Evolutionary conservation across 495 filamentous ascomycete species (phyloP), one percentile per base, ranked within the genome.

Genomic region (Opeltia flavorubescens): DNA sequence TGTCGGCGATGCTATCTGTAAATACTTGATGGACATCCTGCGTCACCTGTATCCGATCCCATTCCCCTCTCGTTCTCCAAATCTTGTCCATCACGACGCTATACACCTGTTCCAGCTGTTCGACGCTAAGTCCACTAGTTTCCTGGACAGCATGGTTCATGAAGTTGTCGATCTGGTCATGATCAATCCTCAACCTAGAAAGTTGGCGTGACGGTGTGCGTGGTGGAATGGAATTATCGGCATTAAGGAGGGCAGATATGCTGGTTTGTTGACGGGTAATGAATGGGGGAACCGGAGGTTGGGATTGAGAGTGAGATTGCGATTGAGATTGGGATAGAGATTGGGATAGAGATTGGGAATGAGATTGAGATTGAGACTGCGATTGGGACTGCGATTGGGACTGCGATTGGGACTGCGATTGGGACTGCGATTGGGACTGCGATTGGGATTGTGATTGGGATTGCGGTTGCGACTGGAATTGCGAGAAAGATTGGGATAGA

Each of bases 101-200:
- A 58, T 86, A 85, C 59, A 94, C 77, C 60, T 95, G 89, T 66
- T 96, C 89, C 25, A 98, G 70, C 60, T 98, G 93, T 64, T 96
- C 91, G 31, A 98, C 80, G 1, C 77, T 83, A 64, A 78, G 88
- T 0, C 88, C 88, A 34, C 80, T 81, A 6, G 83, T 84, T 26
- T 72, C 70, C 13, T 73, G 60, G 0, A 77, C 74, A 18, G 94
- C 62, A 24, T 71, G 59, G 0, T 67, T 54, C 43, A 83, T 70
- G 28, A 94, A 69, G 12, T 66, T 55, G 8, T 70, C 58, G 31
- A 84, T 58, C 30, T 69, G 64, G 0, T 55, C 48, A 7, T 73
- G 68, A 55, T 88, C 76, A 34, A 88, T 48, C 27, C 82, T 67
- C 15, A 82, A 51, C 44, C 58, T 54, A 29, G 18, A 30, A n/a